Base-by-base conservation (phyloP, 177 flowering plant genomes). In the Vitis hybrid region DNA sequence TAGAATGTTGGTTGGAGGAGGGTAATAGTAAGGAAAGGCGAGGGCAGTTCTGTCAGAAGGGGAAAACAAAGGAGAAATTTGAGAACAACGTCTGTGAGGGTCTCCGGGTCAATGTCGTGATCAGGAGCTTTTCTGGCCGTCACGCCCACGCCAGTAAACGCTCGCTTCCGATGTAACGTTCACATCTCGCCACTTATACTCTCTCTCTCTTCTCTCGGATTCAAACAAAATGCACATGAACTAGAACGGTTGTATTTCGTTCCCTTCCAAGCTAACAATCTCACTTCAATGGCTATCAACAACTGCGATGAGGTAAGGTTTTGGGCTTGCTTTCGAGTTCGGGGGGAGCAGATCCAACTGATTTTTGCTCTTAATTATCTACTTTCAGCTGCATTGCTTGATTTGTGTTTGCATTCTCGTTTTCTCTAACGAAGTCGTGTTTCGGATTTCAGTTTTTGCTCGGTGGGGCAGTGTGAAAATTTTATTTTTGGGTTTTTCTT, bases 81-180 rank as follows among this genome's bases (percentile, higher is more conserved):
- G 62, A 20, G 15, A 28, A 14, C 14, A 12, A 24, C 44, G 52
- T 63, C 64, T 68, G 75, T 49, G 62, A 70, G 50, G 53, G 49
- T 66, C 68, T 38, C 9, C 1, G 7, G 47, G 47, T 70, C 71
- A 60, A 65, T 14, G 69, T 76, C 75, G 69, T 60, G 73, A 64
- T 76, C 77, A 66, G 64, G 58, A 53, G 59, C 76, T 62, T 73
- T 67, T 68, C 77, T 78, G 81, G 77, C 77, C 33, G 28, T 62
- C 70, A 69, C 52, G 63, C 76, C 71, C 51, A 9, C 20, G 56
- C n/a, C 51, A 65, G 11, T 0, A 20, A 65, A 64, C n/a, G 13
- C 44, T 15, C 20, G 1, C 65, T 44, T 64, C 54, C 70, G 66
- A 70, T 59, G 73, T 31, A 70, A 75, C 77, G 77, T 70, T 65